phyloP scores from a whole-genome alignment of 2,329 filamentous ascomycete species.

The Beauveria sp. region DNA sequence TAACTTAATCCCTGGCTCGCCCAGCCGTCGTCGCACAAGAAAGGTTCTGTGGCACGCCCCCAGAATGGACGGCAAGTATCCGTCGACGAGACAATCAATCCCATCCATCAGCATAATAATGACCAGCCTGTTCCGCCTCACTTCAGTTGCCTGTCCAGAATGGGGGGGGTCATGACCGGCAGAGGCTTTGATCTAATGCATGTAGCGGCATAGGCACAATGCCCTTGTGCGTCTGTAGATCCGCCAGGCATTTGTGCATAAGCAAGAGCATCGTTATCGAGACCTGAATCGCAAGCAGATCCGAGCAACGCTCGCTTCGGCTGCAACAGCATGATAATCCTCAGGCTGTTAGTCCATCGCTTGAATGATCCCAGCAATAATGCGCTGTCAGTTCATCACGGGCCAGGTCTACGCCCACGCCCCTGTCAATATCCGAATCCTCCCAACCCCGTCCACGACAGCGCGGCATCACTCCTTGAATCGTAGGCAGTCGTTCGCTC shows the following conservation, averaged over 20 bases:
- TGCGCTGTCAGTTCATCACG: constrained; percentile 5
- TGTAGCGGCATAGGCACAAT: constrained; percentile 5
- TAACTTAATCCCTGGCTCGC: not conserved
- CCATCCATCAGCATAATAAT: not conserved
- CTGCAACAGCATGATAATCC: not conserved
- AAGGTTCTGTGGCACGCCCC: not conserved
- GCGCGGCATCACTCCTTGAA: not conserved
- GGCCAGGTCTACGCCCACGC: not conserved
- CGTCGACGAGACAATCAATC: not conserved
- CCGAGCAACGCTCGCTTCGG: not conserved
- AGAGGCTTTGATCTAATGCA: not conserved
- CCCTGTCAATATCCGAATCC: constrained; percentile 6
- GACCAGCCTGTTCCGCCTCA: not conserved
- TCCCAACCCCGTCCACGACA: constrained; percentile 1
- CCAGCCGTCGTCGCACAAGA: constrained; percentile 6
- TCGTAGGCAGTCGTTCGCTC: not conserved
- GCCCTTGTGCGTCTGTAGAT: constrained; percentile 6
- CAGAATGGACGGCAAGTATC: not conserved
- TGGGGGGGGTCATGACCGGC: not conserved
- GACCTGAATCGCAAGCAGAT: constrained; percentile 3
- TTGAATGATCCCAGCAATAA: constrained; percentile 5
- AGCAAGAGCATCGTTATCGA: constrained; percentile 3
- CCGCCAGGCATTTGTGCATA: constrained; percentile 9
- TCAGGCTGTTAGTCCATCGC: not conserved
- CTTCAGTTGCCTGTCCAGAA: not conserved